phyloP scores from a whole-genome alignment of 352 stramenopile species.

The Pythium volutum region DNA sequence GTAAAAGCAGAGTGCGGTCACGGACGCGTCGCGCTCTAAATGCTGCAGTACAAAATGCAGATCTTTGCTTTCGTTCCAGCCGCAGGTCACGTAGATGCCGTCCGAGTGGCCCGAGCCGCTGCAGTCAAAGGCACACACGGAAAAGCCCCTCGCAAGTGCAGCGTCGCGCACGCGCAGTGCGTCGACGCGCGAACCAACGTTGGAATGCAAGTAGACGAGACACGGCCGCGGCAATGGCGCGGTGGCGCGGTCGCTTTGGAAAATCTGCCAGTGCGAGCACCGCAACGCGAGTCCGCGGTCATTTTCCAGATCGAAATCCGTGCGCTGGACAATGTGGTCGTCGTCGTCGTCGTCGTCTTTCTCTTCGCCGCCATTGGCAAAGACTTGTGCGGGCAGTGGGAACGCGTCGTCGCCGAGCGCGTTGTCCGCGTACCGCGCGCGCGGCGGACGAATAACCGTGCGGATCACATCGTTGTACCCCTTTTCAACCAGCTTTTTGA shows the following conservation, averaged over 20 bases:
- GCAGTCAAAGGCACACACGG: constrained; percentile 80
- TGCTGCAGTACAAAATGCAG: constrained; percentile 66
- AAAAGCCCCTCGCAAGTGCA: constrained; percentile 66
- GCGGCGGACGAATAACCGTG: constrained; percentile 69
- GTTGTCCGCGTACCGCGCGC: constrained; percentile 45
- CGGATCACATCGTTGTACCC: constrained; percentile 76
- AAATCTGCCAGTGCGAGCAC: constrained; percentile 80
- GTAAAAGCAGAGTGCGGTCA: constrained; percentile 67
- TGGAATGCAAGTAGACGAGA: constrained; percentile 82
- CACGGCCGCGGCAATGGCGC: constrained; percentile 37
- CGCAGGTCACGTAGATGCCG: constrained; percentile 84
- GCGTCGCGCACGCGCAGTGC: constrained; percentile 59
- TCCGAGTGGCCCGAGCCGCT: constrained; percentile 75
- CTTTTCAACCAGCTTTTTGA: constrained; percentile 72
- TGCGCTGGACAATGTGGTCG: constrained; percentile 32
- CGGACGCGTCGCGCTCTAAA: constrained; percentile 43
- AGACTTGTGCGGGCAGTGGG: constrained; percentile 25
- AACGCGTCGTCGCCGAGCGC: constrained; percentile 56
- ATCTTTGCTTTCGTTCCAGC: constrained; percentile 79
- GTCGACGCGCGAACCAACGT: constrained; percentile 73
- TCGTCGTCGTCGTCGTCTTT: constrained; percentile 10
- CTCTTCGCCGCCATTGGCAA: background rate
- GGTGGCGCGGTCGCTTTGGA: constrained; percentile 19
- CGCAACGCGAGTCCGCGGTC: constrained; percentile 60
- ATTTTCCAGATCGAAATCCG: constrained; percentile 66